Percentiles rank a stretch among this genome's conserved stretches.
phyloP scores from a whole-genome alignment of 2,329 filamentous ascomycete genomes.

The Botrytis paeoniae region DNA sequence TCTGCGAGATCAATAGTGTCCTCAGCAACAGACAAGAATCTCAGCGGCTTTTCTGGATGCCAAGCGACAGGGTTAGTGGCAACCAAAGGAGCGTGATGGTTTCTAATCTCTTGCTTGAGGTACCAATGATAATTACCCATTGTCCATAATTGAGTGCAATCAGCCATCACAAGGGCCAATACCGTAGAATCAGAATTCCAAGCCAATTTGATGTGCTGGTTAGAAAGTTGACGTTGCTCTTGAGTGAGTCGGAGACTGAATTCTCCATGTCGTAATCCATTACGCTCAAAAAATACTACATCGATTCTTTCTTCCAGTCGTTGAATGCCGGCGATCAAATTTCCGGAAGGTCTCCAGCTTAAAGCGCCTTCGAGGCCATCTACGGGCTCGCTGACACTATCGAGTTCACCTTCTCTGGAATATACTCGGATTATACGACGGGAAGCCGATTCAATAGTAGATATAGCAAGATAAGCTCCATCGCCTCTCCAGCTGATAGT shows the following conservation, averaged over 20 bases:
- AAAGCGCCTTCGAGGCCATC: conserved; percentile 83
- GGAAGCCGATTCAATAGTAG: conserved; percentile 64
- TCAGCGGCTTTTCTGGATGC: conserved; percentile 83
- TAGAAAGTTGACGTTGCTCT: conserved; percentile 54
- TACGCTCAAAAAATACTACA: conserved; percentile 93
- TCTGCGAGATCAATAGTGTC: conserved; percentile 58
- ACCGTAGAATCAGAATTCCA: conserved; percentile 96
- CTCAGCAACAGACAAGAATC: conserved; percentile 55
- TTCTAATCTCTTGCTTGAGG: conserved; percentile 80
- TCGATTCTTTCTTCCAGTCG: conserved; percentile 66
- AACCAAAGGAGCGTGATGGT: conserved; percentile 41
- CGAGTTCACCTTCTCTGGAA: conserved; percentile 82
- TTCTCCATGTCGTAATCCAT: conserved; percentile 93
- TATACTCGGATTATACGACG: conserved; percentile 86
- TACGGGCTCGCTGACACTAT: conserved; percentile 92
- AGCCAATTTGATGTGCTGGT: conserved; percentile 60
- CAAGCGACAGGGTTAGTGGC: conserved; percentile 49
- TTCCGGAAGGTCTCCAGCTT: conserved; percentile 89
- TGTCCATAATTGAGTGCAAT: conserved; percentile 89
- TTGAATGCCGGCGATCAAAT: conserved; percentile 84
- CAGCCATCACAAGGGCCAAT: conserved; percentile 72
- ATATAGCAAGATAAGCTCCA: conserved; percentile 85
- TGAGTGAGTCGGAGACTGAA: conserved; percentile 73
- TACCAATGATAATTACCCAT: conserved; percentile 99
- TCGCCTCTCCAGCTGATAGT: conserved; percentile 93